Evolutionary conservation across 495 filamentous ascomycete genomes (phyloP).

Genomic region (Chaetomium tenue): DNA sequence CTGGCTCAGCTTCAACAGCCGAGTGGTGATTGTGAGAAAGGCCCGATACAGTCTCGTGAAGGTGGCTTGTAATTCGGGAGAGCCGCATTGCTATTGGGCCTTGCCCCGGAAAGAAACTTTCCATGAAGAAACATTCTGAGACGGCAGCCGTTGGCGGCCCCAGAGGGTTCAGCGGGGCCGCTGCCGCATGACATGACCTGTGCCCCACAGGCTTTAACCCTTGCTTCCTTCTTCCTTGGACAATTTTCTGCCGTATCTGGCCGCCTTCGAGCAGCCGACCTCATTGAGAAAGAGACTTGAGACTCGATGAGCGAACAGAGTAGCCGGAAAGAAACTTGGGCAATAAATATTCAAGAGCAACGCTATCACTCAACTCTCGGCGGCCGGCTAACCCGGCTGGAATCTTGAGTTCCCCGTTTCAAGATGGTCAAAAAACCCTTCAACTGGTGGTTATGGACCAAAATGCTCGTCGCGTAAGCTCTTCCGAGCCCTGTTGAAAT

Average conservation of each 20-base stretch:
- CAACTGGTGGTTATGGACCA: slow-evolving; percentile 43
- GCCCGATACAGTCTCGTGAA: background rate
- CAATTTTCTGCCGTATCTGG: slow-evolving; percentile 23
- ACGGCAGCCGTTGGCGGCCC: slow-evolving; percentile 6
- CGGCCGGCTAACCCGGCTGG: background rate
- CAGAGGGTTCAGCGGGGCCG: slow-evolving; percentile 3
- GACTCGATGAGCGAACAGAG: background rate
- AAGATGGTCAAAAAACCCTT: slow-evolving; percentile 36
- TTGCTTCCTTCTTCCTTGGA: background rate
- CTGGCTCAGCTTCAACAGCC: too few species aligned
- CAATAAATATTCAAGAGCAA: background rate
- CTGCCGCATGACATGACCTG: slow-evolving; percentile 2
- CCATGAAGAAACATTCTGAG: slow-evolving; percentile 21
- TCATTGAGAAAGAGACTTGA: slow-evolving; percentile 5
- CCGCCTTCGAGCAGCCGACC: slow-evolving; percentile 24
- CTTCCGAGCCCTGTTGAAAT: background rate
- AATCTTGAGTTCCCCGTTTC: background rate
- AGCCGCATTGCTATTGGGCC: slow-evolving; percentile 3
- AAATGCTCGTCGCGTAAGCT: slow-evolving; percentile 36
- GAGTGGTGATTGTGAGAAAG: background rate
- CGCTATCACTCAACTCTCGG: background rate
- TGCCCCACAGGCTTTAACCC: background rate
- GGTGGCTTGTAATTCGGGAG: background rate
- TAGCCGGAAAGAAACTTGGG: background rate
- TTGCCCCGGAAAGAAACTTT: background rate